Percentiles rank a stretch among this genome's conserved stretches.
Conservation (phyloP, 2,329 filamentous ascomycete species). For the Neurospora sp. region DNA sequence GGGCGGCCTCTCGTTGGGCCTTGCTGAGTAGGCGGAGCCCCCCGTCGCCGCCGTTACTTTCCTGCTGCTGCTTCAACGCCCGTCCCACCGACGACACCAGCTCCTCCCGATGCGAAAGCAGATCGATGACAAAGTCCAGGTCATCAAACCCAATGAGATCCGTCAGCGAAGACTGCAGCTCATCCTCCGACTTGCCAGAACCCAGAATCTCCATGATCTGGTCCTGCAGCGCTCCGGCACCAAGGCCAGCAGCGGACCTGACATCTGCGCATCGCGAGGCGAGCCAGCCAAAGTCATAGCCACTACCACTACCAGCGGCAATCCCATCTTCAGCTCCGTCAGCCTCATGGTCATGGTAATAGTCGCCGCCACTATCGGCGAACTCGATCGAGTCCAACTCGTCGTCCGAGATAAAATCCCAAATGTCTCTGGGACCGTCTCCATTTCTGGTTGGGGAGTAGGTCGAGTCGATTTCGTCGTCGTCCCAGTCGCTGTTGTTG, state of each 20-base stretch:
- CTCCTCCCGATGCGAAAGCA: slow-evolving; percentile 68
- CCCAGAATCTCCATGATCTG: slow-evolving; percentile 68
- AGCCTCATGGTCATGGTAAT: slow-evolving; percentile 25
- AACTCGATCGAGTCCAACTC: slow-evolving; percentile 49
- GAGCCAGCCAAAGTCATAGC: slow-evolving; percentile 62
- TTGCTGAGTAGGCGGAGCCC: slow-evolving; percentile 56
- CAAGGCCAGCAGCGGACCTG: slow-evolving; percentile 50
- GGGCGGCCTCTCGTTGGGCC: slow-evolving; percentile 66
- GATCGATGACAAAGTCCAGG: slow-evolving; percentile 81
- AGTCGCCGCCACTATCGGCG: slow-evolving; percentile 30
- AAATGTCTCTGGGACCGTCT: slow-evolving; percentile 69
- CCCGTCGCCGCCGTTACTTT: slow-evolving; percentile 15
- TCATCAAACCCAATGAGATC: slow-evolving; percentile 91
- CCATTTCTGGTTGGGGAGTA: slow-evolving; percentile 31
- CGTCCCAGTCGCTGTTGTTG: slow-evolving; percentile 46
- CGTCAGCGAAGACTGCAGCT: slow-evolving; percentile 81
- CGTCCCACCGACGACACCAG: slow-evolving; percentile 42
- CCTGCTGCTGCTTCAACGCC: slow-evolving; percentile 20
- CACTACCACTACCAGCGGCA: slow-evolving; percentile 8
- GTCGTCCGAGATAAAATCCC: slow-evolving; percentile 82
- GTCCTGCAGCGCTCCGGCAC: slow-evolving; percentile 59
- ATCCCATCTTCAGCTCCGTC: slow-evolving; percentile 22
- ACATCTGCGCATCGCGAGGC: slow-evolving; percentile 56
- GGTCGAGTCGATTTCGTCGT: slow-evolving; percentile 48
- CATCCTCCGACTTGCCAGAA: slow-evolving; percentile 62